These are phyloP conservation scores for Zasmidium angulare DNA, from an alignment of 2,329 filamentous ascomycete genomes.

Conservation along the genomic window DNA sequence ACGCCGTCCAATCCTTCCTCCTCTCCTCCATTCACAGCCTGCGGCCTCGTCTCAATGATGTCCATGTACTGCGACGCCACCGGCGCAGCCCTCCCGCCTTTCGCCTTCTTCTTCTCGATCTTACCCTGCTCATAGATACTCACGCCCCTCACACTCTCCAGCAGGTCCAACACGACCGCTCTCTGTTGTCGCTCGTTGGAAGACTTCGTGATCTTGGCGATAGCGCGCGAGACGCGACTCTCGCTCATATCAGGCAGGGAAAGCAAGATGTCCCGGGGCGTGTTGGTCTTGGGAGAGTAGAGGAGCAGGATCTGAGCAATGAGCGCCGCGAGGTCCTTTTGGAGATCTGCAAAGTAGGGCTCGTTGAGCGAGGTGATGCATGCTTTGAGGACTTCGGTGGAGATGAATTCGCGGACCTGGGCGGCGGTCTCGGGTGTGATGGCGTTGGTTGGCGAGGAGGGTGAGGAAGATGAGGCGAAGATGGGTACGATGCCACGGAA, in stretches of 20 bases:
- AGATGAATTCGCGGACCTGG: slow-evolving; percentile 83
- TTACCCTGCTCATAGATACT: slow-evolving; percentile 93
- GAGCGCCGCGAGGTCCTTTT: slow-evolving; percentile 84
- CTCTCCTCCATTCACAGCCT: slow-evolving; percentile 40
- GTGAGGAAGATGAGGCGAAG: slow-evolving; percentile 56
- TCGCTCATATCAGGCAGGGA: slow-evolving; percentile 74
- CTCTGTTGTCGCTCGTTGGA: slow-evolving; percentile 70
- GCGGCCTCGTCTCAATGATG: slow-evolving; percentile 37
- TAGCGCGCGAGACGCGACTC: slow-evolving; percentile 61
- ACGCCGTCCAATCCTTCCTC: slow-evolving; percentile 45
- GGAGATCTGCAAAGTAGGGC: slow-evolving; percentile 92
- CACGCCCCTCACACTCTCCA: slow-evolving; percentile 84
- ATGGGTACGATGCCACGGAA: slow-evolving; percentile 81
- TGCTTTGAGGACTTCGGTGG: slow-evolving; percentile 81
- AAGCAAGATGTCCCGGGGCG: slow-evolving; percentile 73
- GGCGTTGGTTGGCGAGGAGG: slow-evolving; percentile 37
- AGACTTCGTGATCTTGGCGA: slow-evolving; percentile 33
- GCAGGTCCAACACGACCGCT: slow-evolving; percentile 75
- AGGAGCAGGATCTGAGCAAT: slow-evolving; percentile 82
- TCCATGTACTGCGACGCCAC: slow-evolving; percentile 36
- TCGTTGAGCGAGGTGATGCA: slow-evolving; percentile 91
- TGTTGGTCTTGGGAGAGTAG: slow-evolving; percentile 68
- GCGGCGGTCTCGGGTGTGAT: slow-evolving; percentile 49
- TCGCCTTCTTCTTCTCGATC: slow-evolving; percentile 50
- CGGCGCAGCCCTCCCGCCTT: slow-evolving; percentile 28